These are phyloP conservation scores for Cercospora sp. DNA, from an alignment of 2,329 filamentous ascomycete species.

Conservation along the genomic window DNA sequence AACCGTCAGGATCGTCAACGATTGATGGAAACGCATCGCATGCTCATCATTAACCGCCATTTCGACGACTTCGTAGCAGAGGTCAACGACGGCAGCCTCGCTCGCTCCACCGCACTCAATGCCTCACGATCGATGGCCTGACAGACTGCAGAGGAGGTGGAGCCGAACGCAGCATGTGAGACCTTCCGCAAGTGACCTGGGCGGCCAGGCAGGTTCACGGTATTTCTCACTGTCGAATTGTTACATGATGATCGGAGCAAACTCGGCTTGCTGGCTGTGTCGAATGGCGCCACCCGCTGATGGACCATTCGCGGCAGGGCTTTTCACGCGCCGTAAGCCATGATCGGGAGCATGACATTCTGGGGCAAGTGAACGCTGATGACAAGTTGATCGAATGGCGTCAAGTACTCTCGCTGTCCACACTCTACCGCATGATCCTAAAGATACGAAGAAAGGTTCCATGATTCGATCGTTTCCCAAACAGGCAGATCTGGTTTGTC, in stretches of 20 bases:
- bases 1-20: neutral
- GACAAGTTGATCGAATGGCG: neutral
- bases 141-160: neutral
- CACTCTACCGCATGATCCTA: too few relatives aligned
- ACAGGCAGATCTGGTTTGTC: neutral
- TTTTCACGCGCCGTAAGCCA: neutral
- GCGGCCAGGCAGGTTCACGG: neutral
- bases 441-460: neutral
- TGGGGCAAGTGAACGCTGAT: neutral
- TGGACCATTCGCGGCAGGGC: neutral
- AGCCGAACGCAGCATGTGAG: neutral
- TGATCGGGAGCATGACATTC: neutral
- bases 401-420: neutral
- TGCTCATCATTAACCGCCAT: neutral
- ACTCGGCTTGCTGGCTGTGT: neutral
- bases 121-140: neutral
- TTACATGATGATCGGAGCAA: neutral
- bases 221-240: neutral
- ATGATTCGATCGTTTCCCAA: neutral
- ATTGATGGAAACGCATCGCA: neutral
- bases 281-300: neutral
- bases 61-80: neutral
- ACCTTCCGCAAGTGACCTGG: neutral
- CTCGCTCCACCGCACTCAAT: neutral
- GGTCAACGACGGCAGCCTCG: neutral